Percentiles rank a stretch among this genome's conserved stretches.
Conservation (phyloP, 2,329 filamentous ascomycete genomes). For the Chaetomium sp. region DNA sequence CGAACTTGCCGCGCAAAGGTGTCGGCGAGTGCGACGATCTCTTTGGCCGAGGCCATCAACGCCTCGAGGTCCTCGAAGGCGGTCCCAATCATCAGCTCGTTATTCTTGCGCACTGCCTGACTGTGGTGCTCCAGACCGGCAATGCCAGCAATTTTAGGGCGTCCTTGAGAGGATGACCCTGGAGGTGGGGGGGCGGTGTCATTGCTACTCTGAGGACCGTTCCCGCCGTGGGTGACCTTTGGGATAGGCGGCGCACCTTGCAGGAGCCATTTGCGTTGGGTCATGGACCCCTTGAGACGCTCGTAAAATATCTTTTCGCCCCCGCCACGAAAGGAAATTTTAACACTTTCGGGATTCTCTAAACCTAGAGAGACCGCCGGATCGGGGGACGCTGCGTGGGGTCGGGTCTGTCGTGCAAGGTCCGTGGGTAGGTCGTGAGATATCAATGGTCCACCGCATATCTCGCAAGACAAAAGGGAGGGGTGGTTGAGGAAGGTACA, state of each 20-base stretch:
- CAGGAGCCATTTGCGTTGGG: conserved; percentile 92
- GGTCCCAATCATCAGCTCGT: conserved; percentile 84
- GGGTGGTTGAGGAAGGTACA: conserved; percentile 95
- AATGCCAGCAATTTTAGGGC: conserved; percentile 70
- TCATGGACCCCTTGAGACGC: conserved; percentile 76
- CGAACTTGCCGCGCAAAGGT: conserved; percentile 67
- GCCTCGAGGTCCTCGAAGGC: conserved; percentile 96
- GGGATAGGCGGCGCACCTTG: conserved; percentile 85
- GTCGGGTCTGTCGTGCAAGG: conserved; percentile 34
- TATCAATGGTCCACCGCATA: conserved; percentile 73
- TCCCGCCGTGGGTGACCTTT: conserved; percentile 42
- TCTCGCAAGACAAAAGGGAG: conserved; percentile 78
- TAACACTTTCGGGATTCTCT: conserved; percentile 69
- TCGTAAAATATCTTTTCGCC: conserved; percentile 90
- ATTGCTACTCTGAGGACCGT: conserved; percentile 27
- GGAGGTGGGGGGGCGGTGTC: conserved; percentile 12
- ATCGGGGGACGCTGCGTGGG: conserved; percentile 69
- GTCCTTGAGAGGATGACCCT: conserved; percentile 23
- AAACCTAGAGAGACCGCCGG: conserved; percentile 41
- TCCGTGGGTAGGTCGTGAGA: conserved; percentile 42
- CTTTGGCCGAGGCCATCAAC: conserved; percentile 94
- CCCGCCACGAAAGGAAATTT: conserved; percentile 83
- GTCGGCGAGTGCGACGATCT: conserved; percentile 89
- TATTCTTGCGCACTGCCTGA: conserved; percentile 80
- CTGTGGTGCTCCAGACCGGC: conserved; percentile 85